Evolutionary conservation across 176 grass and related monocot genomes (phyloP).

Genomic region (Oryza glumipatula): DNA sequence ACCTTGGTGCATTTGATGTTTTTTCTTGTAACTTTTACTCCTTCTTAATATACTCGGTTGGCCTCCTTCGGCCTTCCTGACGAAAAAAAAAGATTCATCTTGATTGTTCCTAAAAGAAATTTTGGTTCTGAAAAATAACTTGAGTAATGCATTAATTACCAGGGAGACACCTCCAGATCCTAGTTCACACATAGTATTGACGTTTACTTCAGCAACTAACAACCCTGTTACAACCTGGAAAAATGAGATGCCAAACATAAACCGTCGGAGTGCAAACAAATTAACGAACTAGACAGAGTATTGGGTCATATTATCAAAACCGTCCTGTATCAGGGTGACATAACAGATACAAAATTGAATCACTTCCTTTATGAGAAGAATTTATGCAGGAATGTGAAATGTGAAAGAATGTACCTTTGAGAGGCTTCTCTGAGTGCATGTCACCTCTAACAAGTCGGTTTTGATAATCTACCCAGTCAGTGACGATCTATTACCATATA

Average conservation of each 20-base stretch:
- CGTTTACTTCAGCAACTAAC: constrained; percentile 94
- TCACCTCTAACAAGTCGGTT: constrained; percentile 52
- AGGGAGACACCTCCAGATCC: constrained; percentile 96
- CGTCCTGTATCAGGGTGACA: constrained; percentile 56
- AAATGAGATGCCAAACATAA: constrained; percentile 42
- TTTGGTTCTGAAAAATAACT: constrained; percentile 12
- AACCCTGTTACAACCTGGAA: constrained; percentile 91
- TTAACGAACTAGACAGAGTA: constrained; percentile 8
- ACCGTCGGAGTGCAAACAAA: constrained; percentile 18
- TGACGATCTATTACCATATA: constrained; percentile 92
- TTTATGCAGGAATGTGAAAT: constrained; percentile 15
- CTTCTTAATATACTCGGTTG: no score
- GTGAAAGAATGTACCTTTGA: constrained; percentile 49
- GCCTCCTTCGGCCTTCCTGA: no score
- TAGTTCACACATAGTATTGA: constrained; percentile 96
- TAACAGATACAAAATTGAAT: constrained; percentile 30
- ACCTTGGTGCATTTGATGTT: no score
- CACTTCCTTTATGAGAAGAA: neutral
- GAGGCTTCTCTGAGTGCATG: constrained; percentile 45
- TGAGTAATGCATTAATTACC: constrained; percentile 48
- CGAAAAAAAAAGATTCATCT: neutral
- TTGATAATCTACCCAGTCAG: constrained; percentile 64
- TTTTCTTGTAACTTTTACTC: no score
- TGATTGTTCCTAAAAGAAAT: neutral
- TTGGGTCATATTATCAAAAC: constrained; percentile 52